Base-by-base conservation (phyloP, 805 yeast species). In the Groenewaldozyma salmanticensis region DNA sequence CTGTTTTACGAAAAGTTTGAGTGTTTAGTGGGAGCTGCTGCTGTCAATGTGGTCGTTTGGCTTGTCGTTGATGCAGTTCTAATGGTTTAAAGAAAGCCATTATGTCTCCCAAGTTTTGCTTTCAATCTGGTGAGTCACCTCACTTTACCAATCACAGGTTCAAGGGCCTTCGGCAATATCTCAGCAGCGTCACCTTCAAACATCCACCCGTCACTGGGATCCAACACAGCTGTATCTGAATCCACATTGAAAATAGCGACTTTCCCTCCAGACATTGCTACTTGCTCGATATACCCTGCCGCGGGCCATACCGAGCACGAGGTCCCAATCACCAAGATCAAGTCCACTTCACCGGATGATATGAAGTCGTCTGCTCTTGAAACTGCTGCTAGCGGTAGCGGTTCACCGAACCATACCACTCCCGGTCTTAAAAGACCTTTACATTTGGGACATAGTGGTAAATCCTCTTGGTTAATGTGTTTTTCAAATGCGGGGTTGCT, bases 341-440 rank as follows among this genome's bases (percentile, higher is more conserved):
- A 61, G 52, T 86, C 95, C 18, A 83, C 79, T 29, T 64, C 63
- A 20, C 65, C 65, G 7, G 64, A 53, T 48, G 74, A 70, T 4
- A 85, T 68, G 51, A 82, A 86, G 34, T 72, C 75, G 60, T 86
- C 95, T 4, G 84, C 85, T 33, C 62, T 62, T 45, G 77, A 79
- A 43, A 87, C 71, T 9, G 69, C 71, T 37, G 62, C 62, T 41
- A 83, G 58, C 0, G 94, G 85, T 35, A 87, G 62, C 13, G 86
- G 71, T 59, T 87, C 96, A n/a, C 96, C 96, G 61, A 81, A 85
- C 96, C 95, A 87, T 4, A 86, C 88, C 2, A 87, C 94, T 0
- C 92, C 95, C 0, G 96, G 96, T 18, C 96, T 66, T 43, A 87
- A 61, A 9, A 81, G 55, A 0, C 79, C 80, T n/a, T 65, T 55